Conservation (phyloP, 192 early-diverging fungal species). For the Coemansia aciculifera region DNA sequence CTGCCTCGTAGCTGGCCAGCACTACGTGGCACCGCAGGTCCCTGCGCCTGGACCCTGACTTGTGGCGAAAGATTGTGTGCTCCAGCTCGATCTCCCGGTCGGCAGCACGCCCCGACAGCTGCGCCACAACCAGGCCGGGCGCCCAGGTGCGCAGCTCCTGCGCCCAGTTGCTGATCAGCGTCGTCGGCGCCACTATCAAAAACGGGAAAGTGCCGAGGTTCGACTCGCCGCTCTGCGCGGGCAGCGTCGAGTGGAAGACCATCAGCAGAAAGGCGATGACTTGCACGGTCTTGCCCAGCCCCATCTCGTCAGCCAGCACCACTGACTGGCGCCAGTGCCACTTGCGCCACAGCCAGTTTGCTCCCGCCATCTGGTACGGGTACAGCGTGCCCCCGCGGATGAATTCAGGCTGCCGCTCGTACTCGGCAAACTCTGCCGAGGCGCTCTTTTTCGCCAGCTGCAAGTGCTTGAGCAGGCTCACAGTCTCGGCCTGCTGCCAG, state of each 20-base stretch:
- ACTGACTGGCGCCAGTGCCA: conserved; percentile 86
- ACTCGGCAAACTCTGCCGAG: conserved; percentile 21
- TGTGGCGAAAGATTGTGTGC: conserved; percentile 26
- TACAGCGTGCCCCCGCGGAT: conserved; percentile 77
- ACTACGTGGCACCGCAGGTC: conserved; percentile 85
- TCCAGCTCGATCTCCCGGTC: conserved; percentile 63
- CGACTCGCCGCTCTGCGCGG: conserved; percentile 30
- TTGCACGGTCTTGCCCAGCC: conserved; percentile 96
- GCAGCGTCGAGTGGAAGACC: conserved; percentile 59
- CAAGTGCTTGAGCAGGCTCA: conserved; percentile 25
- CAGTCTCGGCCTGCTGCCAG: conserved; percentile 20
- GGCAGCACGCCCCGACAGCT: conserved; percentile 73
- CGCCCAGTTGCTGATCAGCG: conserved; percentile 91
- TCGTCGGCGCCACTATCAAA: conserved; percentile 90
- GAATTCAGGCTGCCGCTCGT: conserved; percentile 73
- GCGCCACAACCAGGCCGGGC: conserved; percentile 83
- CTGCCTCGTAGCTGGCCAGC: conserved; percentile 94
- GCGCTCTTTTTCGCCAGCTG: neutral
- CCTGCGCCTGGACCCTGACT: neutral
- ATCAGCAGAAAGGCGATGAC: conserved; percentile 85
- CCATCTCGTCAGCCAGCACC: conserved; percentile 94
- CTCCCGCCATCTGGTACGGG: conserved; percentile 88
- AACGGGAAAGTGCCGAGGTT: conserved; percentile 85
- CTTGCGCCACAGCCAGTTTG: conserved; percentile 89
- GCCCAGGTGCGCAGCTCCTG: conserved; percentile 91